Evolutionary conservation across 1,284 basidiomycete genomes (phyloP), one percentile per base, ranked within the genome.

Genomic region (Erythrobasidium hasegawianum): DNA sequence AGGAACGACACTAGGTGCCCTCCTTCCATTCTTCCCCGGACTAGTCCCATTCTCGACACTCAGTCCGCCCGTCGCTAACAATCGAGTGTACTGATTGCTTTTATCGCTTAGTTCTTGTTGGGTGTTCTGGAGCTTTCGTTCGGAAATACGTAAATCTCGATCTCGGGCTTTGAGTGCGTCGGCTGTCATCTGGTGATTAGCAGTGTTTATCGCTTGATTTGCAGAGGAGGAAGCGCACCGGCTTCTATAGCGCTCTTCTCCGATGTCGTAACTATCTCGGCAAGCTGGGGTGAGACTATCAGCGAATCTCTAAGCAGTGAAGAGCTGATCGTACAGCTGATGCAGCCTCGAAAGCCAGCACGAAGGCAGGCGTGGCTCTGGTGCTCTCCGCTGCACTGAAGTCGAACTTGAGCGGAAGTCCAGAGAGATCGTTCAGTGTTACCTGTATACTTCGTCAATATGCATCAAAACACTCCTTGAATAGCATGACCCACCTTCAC

Each of bases 261-360:
- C 20, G 59, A 38, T 1, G 16, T n/a, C 41, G 20, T 29, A 1
- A 57, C 29, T 10, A 22, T 24, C 38, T 49, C 56, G 20, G 39
- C 61, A 16, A 64, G 45, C 61, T 64, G 27, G 8, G 3, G 11
- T 33, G 5, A 33, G 4, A 24, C 18, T 8, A 2, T 58, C 13
- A 9, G 40, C 9, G 24, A 9, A 55, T 13, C 14, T 9, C 33
- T 27, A 43, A 59, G 55, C 10, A 22, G 16, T 22, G 47, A 33
- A 11, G 43, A 22, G 14, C 2, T 0, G 45, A 14, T 10, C 62
- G 22, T 41, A 65, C 62, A 16, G 41, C 41, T n/a, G 55, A 57
- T 22, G 62, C 62, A 16, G 45, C 62, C 27, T 65, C 56, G 33
- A 65, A 65, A 18, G 62, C 62, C 16, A 58, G 16, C 1, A 50